phyloP scores from a whole-genome alignment of 371 early-diverging fungal genomes.

The Circinella umbellata region DNA sequence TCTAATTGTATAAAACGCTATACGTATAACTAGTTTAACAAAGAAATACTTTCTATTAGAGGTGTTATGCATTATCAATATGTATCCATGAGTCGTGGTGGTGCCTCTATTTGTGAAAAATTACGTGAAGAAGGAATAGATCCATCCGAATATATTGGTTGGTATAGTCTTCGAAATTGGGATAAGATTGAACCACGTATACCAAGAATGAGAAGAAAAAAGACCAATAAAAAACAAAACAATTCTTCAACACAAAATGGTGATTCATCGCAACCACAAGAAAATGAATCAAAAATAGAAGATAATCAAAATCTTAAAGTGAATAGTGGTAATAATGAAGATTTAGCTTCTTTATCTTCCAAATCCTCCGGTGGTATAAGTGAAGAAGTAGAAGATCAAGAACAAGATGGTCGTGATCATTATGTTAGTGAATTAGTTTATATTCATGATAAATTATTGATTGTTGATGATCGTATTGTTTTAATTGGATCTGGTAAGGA shows the following conservation, averaged over 20 bases:
- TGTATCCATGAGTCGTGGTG: slow-evolving; percentile 81
- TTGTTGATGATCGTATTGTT: slow-evolving; percentile 86
- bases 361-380: neutral
- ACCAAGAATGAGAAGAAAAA: slow-evolving; percentile 9
- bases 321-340: slow-evolving; percentile 9
- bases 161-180: slow-evolving; percentile 78
- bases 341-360: slow-evolving; percentile 4
- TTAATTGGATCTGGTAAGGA: slow-evolving; percentile 80
- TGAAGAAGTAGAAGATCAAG: slow-evolving; percentile 9
- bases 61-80: slow-evolving; percentile 87
- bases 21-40: no score
- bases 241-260: neutral
- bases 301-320: neutral
- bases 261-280: neutral
- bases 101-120: slow-evolving; percentile 69
- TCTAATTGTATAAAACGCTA: no score
- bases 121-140: slow-evolving; percentile 72
- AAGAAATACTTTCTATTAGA: slow-evolving; percentile 17
- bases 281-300: neutral
- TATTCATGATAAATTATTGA: slow-evolving; percentile 92
- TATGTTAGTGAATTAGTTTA: slow-evolving; percentile 87
- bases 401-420: slow-evolving; percentile 41
- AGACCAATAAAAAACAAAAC: neutral
- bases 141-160: slow-evolving; percentile 75
- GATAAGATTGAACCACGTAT: slow-evolving; percentile 52